phyloP scores from a whole-genome alignment of 441 rosid genomes.

The Eutrema salsugineum region DNA sequence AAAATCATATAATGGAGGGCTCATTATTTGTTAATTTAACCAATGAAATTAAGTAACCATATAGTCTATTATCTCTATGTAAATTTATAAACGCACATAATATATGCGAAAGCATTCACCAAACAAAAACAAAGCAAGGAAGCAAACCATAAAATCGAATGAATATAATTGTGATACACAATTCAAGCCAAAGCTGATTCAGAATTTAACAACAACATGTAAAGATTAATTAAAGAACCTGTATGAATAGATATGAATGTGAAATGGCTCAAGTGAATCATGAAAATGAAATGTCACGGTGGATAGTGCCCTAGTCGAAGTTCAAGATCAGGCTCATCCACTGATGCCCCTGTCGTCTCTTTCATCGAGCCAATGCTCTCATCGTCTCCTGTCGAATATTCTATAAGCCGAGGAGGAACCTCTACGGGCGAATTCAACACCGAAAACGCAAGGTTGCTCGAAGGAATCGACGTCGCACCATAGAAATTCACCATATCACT shows the following conservation, averaged over 20 bases:
- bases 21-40: background rate
- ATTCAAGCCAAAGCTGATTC: conserved; percentile 14
- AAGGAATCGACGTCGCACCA: conserved; percentile 41
- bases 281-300: conserved; percentile 29
- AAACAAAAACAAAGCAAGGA: background rate
- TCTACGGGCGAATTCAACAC: conserved; percentile 32
- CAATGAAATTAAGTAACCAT: background rate
- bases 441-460: conserved; percentile 17
- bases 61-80: background rate
- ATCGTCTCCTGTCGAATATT: conserved; percentile 23
- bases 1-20: background rate
- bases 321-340: conserved; percentile 86
- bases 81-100: conserved; percentile 5
- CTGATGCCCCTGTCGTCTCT: conserved; percentile 16
- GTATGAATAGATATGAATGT: conserved; percentile 11
- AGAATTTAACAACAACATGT: conserved; percentile 19
- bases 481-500: conserved; percentile 45
- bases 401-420: conserved; percentile 29
- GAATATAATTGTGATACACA: conserved; percentile 10
- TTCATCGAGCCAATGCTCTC: conserved; percentile 16
- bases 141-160: conserved; percentile 19
- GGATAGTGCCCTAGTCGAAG: conserved; percentile 78
- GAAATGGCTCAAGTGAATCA: conserved; percentile 12
- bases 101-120: background rate
- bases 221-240: conserved; percentile 6